Evolutionary conservation across 768 basidiomycete species (phyloP), one percentile per base, ranked within the genome.

Genomic region (Tulasnella sp.): DNA sequence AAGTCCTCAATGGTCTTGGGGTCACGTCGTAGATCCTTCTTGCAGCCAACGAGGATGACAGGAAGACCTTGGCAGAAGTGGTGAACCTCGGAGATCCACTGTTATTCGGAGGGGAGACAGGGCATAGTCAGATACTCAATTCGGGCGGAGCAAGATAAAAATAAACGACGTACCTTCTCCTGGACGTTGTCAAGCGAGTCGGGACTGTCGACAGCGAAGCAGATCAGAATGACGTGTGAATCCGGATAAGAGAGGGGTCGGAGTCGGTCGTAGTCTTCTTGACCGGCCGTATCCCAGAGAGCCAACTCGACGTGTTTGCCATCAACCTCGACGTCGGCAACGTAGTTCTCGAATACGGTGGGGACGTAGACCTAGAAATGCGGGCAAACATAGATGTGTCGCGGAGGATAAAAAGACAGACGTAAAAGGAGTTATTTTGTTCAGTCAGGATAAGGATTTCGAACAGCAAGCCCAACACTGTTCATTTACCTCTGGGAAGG

Each of bases 71-170:
- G 88, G 83, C 97, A 99, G 85, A 99, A 97, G 84, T 99, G 97
- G 88, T 94, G 92, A 58, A 99, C 96, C 83, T 99, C 97, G 49
- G 95, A 93, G 81, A 98, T 97, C 97, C 97, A 99, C 96, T 98
- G 80, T 29, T 80, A 70, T 67, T 69, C 49, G 34, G 78, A 69
- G 38, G 45, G 76, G 74, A 76, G 37, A 3, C 34, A 77, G 37
- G 72, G 64, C 37, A n/a, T n/a, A 52, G 64, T 42, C 36, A 67
- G 76, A 71, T 19, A 58, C 3, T 19, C 5, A 52, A 40, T 58
- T 64, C 19, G 4, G 15, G 2, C 64, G 19, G 15, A 25, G 31
- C 70, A 71, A 17, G 15, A 64, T 38, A 70, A 67, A 69, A 29
- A 19, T 40, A 40, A 22, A 34, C 58, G 40, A 86, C 90, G 77